phyloP scores from a whole-genome alignment of 139 green algal species.

The Chlorella sp. region DNA sequence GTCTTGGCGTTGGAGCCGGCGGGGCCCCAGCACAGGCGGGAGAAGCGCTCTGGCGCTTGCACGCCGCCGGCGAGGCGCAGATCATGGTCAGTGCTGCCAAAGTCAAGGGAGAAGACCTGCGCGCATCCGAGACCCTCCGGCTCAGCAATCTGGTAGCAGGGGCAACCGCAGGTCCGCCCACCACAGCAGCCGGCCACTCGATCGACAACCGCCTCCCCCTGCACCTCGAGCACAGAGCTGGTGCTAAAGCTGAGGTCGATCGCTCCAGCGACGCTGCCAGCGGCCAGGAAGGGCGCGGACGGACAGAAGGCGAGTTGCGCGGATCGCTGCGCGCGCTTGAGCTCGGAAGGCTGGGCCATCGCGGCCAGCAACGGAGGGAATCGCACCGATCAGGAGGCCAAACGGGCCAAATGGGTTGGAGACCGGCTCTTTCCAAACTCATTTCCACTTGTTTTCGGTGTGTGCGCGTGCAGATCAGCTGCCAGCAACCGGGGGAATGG shows the following conservation, averaged over 20 bases:
- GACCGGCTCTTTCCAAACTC: too few species aligned
- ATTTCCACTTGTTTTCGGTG: too few species aligned
- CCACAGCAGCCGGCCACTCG: background rate
- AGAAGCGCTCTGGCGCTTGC: slow-evolving; percentile 84
- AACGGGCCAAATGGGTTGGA: too few species aligned
- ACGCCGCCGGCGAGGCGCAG: slow-evolving; percentile 60
- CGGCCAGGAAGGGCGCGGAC: slow-evolving; percentile 64
- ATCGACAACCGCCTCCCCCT: background rate
- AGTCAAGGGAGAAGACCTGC: slow-evolving; percentile 81
- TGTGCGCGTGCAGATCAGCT: too few species aligned
- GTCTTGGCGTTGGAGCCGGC: slow-evolving; percentile 26
- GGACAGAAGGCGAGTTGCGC: slow-evolving; percentile 83
- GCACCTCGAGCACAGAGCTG: slow-evolving; percentile 74
- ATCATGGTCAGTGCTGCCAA: slow-evolving; percentile 43
- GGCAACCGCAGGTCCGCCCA: too few species aligned
- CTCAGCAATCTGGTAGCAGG: too few species aligned
- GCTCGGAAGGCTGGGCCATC: too few species aligned
- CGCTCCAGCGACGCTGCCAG: slow-evolving; percentile 87
- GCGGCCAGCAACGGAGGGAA: too few species aligned
- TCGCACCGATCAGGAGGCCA: too few species aligned
- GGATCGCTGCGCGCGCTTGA: slow-evolving; percentile 74
- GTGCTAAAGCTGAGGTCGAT: slow-evolving; percentile 92
- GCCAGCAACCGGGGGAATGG: too few species aligned
- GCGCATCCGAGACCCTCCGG: too few species aligned
- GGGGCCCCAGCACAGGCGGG: slow-evolving; percentile 82